Percentiles rank a stretch among this genome's conserved stretches.
phyloP scores from a whole-genome alignment of 2,329 filamentous ascomycete species.

The Juglanconis sp. region DNA sequence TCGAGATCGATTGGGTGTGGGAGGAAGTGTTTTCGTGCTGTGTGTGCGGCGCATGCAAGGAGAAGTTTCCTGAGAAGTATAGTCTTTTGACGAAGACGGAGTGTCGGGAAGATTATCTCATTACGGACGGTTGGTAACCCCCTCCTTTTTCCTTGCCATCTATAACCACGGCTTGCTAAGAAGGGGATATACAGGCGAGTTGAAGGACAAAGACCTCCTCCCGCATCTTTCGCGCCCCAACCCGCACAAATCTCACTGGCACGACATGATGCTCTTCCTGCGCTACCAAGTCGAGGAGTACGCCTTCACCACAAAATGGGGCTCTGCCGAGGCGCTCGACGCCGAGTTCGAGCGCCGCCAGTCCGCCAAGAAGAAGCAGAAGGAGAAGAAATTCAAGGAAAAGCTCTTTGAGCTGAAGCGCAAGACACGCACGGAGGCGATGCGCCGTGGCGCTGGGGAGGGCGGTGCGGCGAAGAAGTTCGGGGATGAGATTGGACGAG shows the following conservation, averaged over 20 bases:
- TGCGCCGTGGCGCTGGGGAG: constrained; percentile 65
- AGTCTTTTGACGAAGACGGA: constrained; percentile 95
- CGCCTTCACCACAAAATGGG: constrained; percentile 88
- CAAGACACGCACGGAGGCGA: constrained; percentile 87
- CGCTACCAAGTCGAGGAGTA: constrained; percentile 94
- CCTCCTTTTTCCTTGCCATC: background rate
- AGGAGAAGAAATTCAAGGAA: constrained; percentile 87
- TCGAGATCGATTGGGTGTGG: constrained; percentile 96
- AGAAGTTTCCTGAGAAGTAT: constrained; percentile 87
- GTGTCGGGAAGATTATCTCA: constrained; percentile 87
- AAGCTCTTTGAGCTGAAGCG: constrained; percentile 90
- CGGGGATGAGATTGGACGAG: constrained; percentile 39
- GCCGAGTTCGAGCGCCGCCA: constrained; percentile 82
- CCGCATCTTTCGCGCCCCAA: constrained; percentile 88
- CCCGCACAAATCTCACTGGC: constrained; percentile 93
- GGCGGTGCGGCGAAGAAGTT: constrained; percentile 74
- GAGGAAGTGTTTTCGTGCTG: constrained; percentile 74
- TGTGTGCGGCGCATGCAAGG: constrained; percentile 83
- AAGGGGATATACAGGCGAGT: constrained; percentile 59
- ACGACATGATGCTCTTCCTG: constrained; percentile 98
- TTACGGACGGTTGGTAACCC: constrained; percentile 74
- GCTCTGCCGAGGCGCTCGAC: constrained; percentile 78
- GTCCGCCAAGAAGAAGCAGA: constrained; percentile 75
- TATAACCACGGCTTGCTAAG: background rate
- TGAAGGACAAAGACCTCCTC: constrained; percentile 82